Conservation (phyloP, 176 grass and related monocot species). For the Calamus simplicifolius region DNA sequence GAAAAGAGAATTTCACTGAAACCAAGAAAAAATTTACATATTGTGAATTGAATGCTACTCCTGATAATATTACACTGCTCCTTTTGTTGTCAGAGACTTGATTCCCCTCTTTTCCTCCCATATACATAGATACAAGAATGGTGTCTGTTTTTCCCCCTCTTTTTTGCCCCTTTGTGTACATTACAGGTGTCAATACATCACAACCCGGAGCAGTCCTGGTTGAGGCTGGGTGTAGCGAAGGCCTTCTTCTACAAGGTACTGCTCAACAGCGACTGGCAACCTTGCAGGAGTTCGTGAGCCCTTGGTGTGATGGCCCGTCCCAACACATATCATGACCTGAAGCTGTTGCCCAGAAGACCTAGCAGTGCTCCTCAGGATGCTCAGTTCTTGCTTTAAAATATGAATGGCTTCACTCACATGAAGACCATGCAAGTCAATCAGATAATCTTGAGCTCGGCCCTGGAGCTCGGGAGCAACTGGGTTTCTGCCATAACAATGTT, state of each 20-base stretch:
- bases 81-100: too few relatives aligned
- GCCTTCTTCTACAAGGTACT: constrained; percentile 75
- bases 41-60: too few relatives aligned
- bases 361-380: constrained; percentile 37
- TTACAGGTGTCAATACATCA: constrained; percentile 59
- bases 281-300: constrained; percentile 67
- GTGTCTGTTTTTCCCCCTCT: constrained; percentile 5
- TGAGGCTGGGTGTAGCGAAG: constrained; percentile 77
- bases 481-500: constrained; percentile 38
- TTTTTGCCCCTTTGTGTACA: constrained; percentile 3
- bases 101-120: too few relatives aligned
- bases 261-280: constrained; percentile 72
- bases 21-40: too few relatives aligned
- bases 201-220: constrained; percentile 66
- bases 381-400: constrained; percentile 60
- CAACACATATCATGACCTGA: constrained; percentile 75
- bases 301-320: constrained; percentile 95
- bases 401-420: constrained; percentile 86
- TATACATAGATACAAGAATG: too few relatives aligned
- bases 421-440: constrained; percentile 84
- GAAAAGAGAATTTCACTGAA: too few relatives aligned
- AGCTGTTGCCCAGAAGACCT: constrained; percentile 59
- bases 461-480: constrained; percentile 18
- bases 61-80: too few relatives aligned
- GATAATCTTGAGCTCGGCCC: constrained; percentile 30